These are phyloP conservation scores for Candida oleophila DNA, from an alignment of 805 yeast species.

Conservation along the genomic window DNA sequence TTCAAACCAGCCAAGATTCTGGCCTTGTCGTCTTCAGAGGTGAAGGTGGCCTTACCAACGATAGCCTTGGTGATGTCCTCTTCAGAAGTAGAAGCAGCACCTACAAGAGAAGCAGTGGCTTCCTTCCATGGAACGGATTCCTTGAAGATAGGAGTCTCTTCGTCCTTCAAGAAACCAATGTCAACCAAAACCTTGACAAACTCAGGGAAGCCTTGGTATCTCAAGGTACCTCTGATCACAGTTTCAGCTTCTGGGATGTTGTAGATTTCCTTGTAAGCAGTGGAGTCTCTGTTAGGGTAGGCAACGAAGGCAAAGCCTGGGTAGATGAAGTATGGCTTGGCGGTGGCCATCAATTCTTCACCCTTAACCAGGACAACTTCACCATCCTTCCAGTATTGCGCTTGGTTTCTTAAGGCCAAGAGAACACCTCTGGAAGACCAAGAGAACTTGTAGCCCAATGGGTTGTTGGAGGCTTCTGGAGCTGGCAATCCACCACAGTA, in stretches of 20 bases:
- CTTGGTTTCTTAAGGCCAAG: constrained; percentile 91
- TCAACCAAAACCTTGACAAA: constrained; percentile 94
- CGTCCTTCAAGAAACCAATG: constrained; percentile 86
- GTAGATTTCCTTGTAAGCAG: constrained; percentile 88
- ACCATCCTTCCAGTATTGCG: constrained; percentile 86
- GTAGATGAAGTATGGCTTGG: constrained; percentile 91
- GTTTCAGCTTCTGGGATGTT: constrained; percentile 96
- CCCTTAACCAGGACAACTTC: constrained; percentile 75
- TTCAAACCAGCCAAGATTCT: constrained; percentile 85
- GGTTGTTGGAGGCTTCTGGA: constrained; percentile 96
- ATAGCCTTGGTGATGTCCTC: constrained; percentile 75
- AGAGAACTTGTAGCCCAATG: constrained; percentile 97
- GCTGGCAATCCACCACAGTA: constrained; percentile 99
- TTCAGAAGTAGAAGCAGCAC: constrained; percentile 68
- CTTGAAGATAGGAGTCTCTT: constrained; percentile 57
- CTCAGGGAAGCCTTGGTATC: constrained; percentile 99
- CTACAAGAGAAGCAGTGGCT: constrained; percentile 73
- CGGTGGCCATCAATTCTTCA: constrained; percentile 91
- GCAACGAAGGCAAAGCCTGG: constrained; percentile 94
- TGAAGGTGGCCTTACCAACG: constrained; percentile 75
- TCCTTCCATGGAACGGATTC: constrained; percentile 78
- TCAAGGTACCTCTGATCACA: constrained; percentile 92
- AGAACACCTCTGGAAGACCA: constrained; percentile 99
- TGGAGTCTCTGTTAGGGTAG: constrained; percentile 98
- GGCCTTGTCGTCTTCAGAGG: constrained; percentile 76